These are phyloP conservation scores for Conticribra guillardii DNA, from an alignment of 108 stramenopile species.

Conservation along the genomic window DNA sequence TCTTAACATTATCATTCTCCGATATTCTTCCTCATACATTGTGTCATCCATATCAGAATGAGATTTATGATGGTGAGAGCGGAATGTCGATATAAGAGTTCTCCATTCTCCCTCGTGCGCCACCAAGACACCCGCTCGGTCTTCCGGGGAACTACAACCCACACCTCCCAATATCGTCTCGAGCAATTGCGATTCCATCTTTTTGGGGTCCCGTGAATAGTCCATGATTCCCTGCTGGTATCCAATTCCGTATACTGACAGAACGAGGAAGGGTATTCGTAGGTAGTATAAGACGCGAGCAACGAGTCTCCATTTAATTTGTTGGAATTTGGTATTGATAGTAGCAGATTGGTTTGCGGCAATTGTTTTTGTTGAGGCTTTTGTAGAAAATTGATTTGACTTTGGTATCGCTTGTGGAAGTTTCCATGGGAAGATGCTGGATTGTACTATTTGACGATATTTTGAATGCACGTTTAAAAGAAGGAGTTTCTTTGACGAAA, in stretches of 20 bases:
- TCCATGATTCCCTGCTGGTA: conserved; percentile 81
- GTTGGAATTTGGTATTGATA: too few species aligned
- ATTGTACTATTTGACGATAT: too few species aligned
- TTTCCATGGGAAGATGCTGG: too few species aligned
- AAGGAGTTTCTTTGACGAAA: too few species aligned
- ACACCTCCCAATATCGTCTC: conserved; percentile 48
- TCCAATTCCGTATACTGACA: conserved; percentile 71
- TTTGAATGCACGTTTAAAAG: too few species aligned
- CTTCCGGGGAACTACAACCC: conserved; percentile 41
- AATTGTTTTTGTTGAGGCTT: too few species aligned
- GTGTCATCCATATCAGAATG: conserved; percentile 5
- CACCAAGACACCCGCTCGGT: conserved; percentile 32
- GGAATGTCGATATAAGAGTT: conserved; percentile 23
- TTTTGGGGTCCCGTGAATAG: conserved; percentile 42
- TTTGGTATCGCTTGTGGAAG: too few species aligned
- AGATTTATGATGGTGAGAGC: conserved; percentile 5
- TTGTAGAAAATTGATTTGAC: too few species aligned
- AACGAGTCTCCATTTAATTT: conserved; percentile 46
- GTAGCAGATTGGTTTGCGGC: too few species aligned
- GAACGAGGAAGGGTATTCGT: conserved; percentile 67
- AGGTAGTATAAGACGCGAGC: conserved; percentile 45
- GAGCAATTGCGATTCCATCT: conserved; percentile 32
- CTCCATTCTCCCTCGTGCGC: conserved; percentile 54
- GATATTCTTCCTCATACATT: conserved; percentile 21
- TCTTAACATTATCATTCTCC: conserved; percentile 36